phyloP scores from a whole-genome alignment of 2,329 filamentous ascomycete species.

The Epichloe gansuensis region DNA sequence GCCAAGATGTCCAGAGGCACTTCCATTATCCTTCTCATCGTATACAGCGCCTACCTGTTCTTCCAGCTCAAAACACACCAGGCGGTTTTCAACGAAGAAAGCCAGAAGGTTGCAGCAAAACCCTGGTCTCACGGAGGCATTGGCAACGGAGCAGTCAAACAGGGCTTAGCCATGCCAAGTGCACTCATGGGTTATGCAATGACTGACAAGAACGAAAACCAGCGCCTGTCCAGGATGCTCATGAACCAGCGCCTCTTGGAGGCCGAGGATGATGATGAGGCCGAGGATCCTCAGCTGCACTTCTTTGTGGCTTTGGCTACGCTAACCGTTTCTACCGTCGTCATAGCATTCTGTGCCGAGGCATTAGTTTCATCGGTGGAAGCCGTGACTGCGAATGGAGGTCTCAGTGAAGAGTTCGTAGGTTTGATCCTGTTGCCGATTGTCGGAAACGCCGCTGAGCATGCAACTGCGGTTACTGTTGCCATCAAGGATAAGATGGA shows the following conservation, averaged over 20 bases:
- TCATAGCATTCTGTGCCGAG: slow-evolving; percentile 73
- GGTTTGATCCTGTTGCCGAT: slow-evolving; percentile 72
- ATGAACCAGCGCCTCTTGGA: slow-evolving; percentile 24
- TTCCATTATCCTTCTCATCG: slow-evolving; percentile 66
- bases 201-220: slow-evolving; percentile 23
- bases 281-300: slow-evolving; percentile 63
- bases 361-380: slow-evolving; percentile 45
- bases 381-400: slow-evolving; percentile 48
- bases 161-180: slow-evolving; percentile 28
- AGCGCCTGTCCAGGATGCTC: slow-evolving; percentile 33
- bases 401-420: slow-evolving; percentile 61
- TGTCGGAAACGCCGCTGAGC: slow-evolving; percentile 74
- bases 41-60: slow-evolving; percentile 73
- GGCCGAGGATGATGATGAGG: slow-evolving; percentile 52
- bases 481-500: slow-evolving; percentile 81
- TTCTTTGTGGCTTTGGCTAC: slow-evolving; percentile 61
- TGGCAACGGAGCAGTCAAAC: slow-evolving; percentile 21
- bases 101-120: slow-evolving; percentile 59
- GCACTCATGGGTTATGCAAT: slow-evolving; percentile 26
- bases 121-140: slow-evolving; percentile 27
- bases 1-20: slow-evolving; percentile 59
- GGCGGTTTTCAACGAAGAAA: slow-evolving; percentile 66
- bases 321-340: slow-evolving; percentile 58
- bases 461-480: slow-evolving; percentile 69
- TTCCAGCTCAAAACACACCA: slow-evolving; percentile 87